Evolutionary conservation across 345 rosid species (phyloP), one percentile per base, ranked within the genome.

Genomic region (Citrus glauca): DNA sequence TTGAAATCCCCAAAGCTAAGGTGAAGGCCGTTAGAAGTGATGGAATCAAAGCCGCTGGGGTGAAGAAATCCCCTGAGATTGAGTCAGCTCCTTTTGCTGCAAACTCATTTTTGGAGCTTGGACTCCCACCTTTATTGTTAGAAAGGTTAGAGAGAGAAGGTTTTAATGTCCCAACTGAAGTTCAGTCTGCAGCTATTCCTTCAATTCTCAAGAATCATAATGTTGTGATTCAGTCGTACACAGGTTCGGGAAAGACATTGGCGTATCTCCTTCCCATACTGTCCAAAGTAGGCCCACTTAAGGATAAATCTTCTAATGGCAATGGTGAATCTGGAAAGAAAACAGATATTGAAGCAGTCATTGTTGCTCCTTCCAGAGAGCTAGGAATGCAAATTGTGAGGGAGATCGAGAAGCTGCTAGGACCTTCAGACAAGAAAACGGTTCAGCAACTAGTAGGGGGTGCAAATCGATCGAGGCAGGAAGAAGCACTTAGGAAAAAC

Each of bases 371-470:
- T 1, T 96, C 99, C 56, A 88, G 99, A 85, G 98, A 92, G 84
- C 84, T 96, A 45, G 99, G 91, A 48, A 94, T 96, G 98, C 99
- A 96, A 80, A 96, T 93, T 33, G 93, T 96, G 78, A 89, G 99
- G 85, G 98, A 91, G 88, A 71, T 92, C 6, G 97, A 92, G 86
- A 92, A 91, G 82, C 84, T 96, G 73, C 85, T 96, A 22, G 99
- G 97, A 73, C 93, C 97, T 61, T 74, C 77, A 7, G 89, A 92
- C 79, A 92, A 87, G 90, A 93, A 81, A 86, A 87, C 72, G 62
- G 98, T 96, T 86, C 97, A 92, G 83, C 99, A 96, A 79, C 92
- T 94, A 81, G 98, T 96, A 10, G 99, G 98, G 69, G 99, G 99
- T 79, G 99, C 98, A 1, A 95, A 95, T 81, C 89, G 92, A 75